phyloP scores from a whole-genome alignment of 306 rosid species.

The Sophora flavescens region DNA sequence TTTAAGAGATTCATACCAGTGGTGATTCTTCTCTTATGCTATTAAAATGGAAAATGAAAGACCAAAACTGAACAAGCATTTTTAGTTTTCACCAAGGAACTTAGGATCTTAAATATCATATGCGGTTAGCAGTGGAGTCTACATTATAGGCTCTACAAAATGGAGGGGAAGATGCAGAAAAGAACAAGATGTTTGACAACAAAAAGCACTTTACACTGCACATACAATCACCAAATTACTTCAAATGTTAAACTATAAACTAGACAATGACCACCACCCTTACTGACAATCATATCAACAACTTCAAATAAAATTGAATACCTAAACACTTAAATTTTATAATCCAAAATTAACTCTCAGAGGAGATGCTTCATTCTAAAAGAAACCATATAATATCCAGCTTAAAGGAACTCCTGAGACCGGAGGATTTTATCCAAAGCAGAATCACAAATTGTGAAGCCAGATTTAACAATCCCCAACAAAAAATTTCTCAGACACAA shows the following conservation, averaged over 20 bases:
- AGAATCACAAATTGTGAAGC: neutral
- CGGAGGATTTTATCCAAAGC: neutral
- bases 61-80: conserved; percentile 7
- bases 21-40: neutral
- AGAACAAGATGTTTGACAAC: conserved; percentile 14
- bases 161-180: conserved; percentile 12
- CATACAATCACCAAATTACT: conserved; percentile 10
- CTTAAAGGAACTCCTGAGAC: conserved; percentile 10
- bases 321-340: neutral
- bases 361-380: neutral
- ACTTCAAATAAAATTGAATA: neutral
- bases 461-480: conserved; percentile 1
- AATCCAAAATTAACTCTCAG: neutral
- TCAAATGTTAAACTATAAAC: conserved; percentile 1
- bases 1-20: conserved; percentile 2
- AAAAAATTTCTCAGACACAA: neutral
- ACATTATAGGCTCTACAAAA: conserved; percentile 8
- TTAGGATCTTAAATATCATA: conserved; percentile 13
- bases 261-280: conserved; percentile 14
- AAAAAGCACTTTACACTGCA: conserved; percentile 11
- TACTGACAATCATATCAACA: conserved; percentile 22
- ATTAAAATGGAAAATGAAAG: conserved; percentile 21
- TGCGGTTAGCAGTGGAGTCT: conserved; percentile 16
- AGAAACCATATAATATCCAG: conserved; percentile 1
- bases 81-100: conserved; percentile 7